Conservation (phyloP, 495 filamentous ascomycete species). For the Aspergillus homomorphus region DNA sequence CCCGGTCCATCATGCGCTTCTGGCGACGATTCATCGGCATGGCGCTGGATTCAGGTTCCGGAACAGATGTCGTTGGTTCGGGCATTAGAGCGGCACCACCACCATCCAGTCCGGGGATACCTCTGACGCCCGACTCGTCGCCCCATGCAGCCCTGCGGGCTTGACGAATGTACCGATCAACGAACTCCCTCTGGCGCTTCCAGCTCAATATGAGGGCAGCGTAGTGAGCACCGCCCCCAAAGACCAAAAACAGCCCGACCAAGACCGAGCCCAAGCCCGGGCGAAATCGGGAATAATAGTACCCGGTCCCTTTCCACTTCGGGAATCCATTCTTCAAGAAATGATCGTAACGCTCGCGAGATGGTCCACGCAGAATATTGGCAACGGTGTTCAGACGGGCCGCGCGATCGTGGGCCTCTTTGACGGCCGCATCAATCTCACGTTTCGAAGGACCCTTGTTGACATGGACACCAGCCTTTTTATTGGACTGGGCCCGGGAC, state of each 20-base stretch:
- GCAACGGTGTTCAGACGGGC: conserved; percentile 77
- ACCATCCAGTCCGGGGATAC: conserved; percentile 63
- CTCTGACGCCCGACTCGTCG: conserved; percentile 62
- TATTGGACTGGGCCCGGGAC: conserved; percentile 48
- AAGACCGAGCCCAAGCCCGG: conserved; percentile 85
- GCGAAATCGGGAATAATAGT: conserved; percentile 92
- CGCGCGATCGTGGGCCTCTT: conserved; percentile 75
- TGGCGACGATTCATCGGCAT: conserved; percentile 79
- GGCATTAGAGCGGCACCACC: conserved; percentile 35
- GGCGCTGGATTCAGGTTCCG: conserved; percentile 37
- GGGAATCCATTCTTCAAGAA: conserved; percentile 95
- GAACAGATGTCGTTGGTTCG: conserved; percentile 19
- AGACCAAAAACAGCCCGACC: conserved; percentile 75
- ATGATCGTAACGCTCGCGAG: conserved; percentile 87
- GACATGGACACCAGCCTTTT: conserved; percentile 63
- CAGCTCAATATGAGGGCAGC: conserved; percentile 76
- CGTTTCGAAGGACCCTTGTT: conserved; percentile 65
- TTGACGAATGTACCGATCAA: conserved; percentile 85
- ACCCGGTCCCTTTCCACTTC: conserved; percentile 92
- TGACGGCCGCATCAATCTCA: conserved; percentile 71
- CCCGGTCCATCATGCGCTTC: conserved; percentile 80
- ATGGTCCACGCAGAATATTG: conserved; percentile 75
- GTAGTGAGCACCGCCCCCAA: conserved; percentile 84
- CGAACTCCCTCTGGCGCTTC: conserved; percentile 86
- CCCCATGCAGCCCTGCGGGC: conserved; percentile 89